Conservation (phyloP, 2,329 filamentous ascomycete genomes). For the Septoria petroselini region DNA sequence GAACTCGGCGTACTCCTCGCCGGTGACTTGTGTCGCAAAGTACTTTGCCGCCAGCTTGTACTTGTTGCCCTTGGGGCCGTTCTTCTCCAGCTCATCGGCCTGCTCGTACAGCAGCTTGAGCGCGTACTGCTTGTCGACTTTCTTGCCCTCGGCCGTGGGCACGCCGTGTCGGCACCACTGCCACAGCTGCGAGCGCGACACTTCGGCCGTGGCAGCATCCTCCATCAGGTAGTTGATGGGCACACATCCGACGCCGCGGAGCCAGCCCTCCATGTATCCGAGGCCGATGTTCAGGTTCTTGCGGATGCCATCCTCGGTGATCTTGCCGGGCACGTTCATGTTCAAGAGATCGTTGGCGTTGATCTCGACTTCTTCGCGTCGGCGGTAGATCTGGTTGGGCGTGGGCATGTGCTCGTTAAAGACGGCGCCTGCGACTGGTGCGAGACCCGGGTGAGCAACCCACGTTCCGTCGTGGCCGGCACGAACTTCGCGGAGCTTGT, state of each 20-base stretch:
- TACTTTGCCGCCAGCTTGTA: conserved; percentile 87
- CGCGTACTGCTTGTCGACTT: conserved; percentile 87
- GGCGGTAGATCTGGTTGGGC: conserved; percentile 89
- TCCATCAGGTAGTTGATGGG: conserved; percentile 99
- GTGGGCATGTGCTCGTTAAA: conserved; percentile 99
- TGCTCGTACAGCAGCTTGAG: conserved; percentile 84
- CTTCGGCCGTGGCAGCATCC: conserved; percentile 94
- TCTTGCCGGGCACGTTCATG: conserved; percentile 91
- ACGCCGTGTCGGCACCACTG: conserved; percentile 81
- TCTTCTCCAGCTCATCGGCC: conserved; percentile 68
- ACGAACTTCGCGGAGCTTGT: conserved; percentile 93
- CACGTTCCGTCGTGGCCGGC: conserved; percentile 96
- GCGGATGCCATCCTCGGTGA: conserved; percentile 92
- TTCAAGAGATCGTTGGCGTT: conserved; percentile 88
- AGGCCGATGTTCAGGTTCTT: conserved; percentile 98
- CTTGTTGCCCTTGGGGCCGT: conserved; percentile 85
- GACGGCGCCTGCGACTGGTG: conserved; percentile 79
- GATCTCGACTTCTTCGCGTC: conserved; percentile 84
- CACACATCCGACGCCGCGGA: conserved; percentile 89
- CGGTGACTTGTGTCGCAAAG: conserved; percentile 87
- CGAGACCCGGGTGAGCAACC: conserved; percentile 94
- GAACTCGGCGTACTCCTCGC: conserved; percentile 97
- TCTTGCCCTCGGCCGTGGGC: conserved; percentile 81
- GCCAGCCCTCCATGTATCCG: conserved; percentile 98
- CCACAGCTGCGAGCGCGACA: conserved; percentile 91